These are phyloP conservation scores for Sordariomycetes sp. DNA, from an alignment of 2,329 filamentous ascomycete genomes.

Conservation along the genomic window DNA sequence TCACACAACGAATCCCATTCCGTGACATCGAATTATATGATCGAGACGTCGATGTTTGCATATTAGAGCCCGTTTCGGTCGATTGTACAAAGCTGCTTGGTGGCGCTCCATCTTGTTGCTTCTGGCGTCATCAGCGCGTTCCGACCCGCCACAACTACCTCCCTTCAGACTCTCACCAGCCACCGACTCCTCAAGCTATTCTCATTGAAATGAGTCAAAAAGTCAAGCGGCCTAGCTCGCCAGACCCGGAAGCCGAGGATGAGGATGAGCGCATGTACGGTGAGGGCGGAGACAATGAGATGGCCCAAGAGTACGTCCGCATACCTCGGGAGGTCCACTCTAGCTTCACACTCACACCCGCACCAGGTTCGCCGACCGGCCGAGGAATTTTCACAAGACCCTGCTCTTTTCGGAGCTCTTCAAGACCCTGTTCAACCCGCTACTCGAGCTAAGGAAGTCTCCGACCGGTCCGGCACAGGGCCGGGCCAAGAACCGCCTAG, in stretches of 20 bases:
- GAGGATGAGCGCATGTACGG: constrained; percentile 44
- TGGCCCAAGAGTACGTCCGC: background rate
- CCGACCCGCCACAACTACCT: background rate
- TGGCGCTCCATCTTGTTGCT: background rate
- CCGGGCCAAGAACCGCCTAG: constrained; percentile 47
- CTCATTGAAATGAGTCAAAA: constrained; percentile 19
- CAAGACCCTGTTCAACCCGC: constrained; percentile 68
- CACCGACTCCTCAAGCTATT: background rate
- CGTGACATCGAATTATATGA: background rate
- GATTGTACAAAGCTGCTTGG: background rate
- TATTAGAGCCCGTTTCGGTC: background rate
- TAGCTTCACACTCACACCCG: background rate
- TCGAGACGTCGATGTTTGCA: background rate
- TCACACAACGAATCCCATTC: background rate
- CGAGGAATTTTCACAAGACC: constrained; percentile 69
- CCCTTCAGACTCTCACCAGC: background rate
- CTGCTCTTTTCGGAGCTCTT: constrained; percentile 75
- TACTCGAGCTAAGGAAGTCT: constrained; percentile 69
- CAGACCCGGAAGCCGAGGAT: constrained; percentile 28
- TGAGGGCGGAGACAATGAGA: background rate
- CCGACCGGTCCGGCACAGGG: constrained; percentile 42
- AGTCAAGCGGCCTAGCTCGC: constrained; percentile 5
- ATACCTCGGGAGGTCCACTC: no score
- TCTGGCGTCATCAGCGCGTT: background rate
- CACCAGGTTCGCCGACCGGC: constrained; percentile 71